Percentiles rank a stretch among this genome's conserved stretches.
Evolutionary conservation across 73 alveolate species (phyloP).

Genomic region (Tetrahymena thermophila): DNA sequence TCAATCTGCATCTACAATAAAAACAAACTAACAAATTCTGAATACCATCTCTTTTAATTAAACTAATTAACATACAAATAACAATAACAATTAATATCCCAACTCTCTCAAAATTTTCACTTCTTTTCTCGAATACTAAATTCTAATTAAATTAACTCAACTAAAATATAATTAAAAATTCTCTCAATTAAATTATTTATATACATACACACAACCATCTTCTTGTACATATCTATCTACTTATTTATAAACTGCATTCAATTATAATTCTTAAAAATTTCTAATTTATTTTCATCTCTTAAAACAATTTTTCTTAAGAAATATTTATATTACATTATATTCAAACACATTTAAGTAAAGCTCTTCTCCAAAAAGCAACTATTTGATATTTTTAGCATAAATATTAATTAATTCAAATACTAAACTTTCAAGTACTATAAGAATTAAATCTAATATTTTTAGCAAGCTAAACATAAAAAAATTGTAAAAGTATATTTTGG

Average conservation of each 20-base stretch:
- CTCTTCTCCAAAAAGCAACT: too few relatives aligned
- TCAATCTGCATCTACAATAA: background rate
- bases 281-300: background rate
- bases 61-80: background rate
- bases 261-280: background rate
- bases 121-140: background rate
- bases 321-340: too few relatives aligned
- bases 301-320: too few relatives aligned
- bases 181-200: background rate
- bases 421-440: too few relatives aligned
- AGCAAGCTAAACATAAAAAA: too few relatives aligned
- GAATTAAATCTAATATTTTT: too few relatives aligned
- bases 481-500: too few relatives aligned
- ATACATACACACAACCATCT: background rate
- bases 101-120: background rate
- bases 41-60: background rate
- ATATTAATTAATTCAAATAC: too few relatives aligned
- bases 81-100: background rate
- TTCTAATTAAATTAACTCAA: background rate
- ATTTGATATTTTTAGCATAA: too few relatives aligned
- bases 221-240: background rate
- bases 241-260: background rate
- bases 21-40: background rate
- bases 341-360: too few relatives aligned
- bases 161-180: background rate